phyloP scores from a whole-genome alignment of 768 basidiomycete species.

The Candolleomyces eurysporus region DNA sequence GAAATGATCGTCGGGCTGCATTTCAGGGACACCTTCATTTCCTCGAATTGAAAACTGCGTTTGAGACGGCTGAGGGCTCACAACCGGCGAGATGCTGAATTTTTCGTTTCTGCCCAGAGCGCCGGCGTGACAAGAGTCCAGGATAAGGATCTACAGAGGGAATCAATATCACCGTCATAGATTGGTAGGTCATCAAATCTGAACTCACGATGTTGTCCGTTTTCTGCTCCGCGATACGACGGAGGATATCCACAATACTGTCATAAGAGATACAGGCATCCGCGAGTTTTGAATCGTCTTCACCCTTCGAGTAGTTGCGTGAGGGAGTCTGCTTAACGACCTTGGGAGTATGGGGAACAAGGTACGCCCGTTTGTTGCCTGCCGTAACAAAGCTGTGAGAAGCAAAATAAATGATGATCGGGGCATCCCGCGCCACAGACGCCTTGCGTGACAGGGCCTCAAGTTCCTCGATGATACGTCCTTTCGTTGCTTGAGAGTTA shows the following conservation, averaged over 20 bases:
- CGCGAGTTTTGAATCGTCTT: neutral
- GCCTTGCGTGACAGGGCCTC: neutral
- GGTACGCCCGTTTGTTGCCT: neutral
- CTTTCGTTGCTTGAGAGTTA: neutral
- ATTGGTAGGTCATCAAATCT: neutral
- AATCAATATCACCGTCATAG: neutral
- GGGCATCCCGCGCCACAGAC: neutral
- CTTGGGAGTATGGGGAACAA: neutral
- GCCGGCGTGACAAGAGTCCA: conserved; percentile 1
- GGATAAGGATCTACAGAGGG: neutral
- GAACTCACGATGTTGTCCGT: neutral
- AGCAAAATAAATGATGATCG: neutral
- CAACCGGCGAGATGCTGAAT: neutral
- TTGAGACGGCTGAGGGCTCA: neutral
- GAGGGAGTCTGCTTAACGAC: no score
- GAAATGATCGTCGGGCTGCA: no score
- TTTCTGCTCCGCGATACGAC: neutral
- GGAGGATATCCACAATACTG: neutral
- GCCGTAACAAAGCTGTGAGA: neutral
- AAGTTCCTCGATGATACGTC: neutral
- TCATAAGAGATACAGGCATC: neutral
- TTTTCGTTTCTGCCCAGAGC: neutral
- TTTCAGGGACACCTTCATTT: neutral
- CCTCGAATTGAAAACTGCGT: neutral
- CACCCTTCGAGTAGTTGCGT: no score